Evolutionary conservation across 306 rosid species (phyloP).

Genomic region (Prunus campanulata): DNA sequence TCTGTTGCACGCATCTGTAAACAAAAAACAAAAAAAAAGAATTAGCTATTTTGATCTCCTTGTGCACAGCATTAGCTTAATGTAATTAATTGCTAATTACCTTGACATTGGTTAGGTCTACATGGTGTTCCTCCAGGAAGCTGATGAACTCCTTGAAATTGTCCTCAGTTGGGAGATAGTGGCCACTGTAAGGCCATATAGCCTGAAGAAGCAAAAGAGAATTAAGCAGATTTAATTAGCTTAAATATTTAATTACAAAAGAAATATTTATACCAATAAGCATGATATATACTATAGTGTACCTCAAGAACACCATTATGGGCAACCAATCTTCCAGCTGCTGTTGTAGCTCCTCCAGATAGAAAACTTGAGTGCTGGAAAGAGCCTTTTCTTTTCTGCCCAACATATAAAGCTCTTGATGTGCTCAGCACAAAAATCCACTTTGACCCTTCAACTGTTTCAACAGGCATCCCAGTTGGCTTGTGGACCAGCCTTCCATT

Average conservation of each 20-base stretch:
- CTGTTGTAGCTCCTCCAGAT: constrained; percentile 47
- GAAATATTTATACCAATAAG: too few relatives aligned
- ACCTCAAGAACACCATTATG: constrained; percentile 42
- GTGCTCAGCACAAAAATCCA: constrained; percentile 61
- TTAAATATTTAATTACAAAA: too few relatives aligned
- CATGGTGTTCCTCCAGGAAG: constrained; percentile 38
- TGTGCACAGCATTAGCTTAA: too few relatives aligned
- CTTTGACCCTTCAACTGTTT: constrained; percentile 45
- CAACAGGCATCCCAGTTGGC: constrained; percentile 26
- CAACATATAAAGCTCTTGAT: constrained; percentile 43
- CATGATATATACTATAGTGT: not conserved
- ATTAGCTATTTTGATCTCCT: not conserved
- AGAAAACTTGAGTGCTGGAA: constrained; percentile 53
- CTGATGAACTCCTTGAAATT: constrained; percentile 46
- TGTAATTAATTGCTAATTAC: constrained; percentile 6
- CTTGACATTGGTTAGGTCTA: constrained; percentile 43
- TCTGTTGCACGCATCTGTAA: constrained; percentile 36
- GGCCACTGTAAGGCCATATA: constrained; percentile 62
- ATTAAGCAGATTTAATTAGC: too few relatives aligned
- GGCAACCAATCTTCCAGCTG: constrained; percentile 50
- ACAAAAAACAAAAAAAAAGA: not conserved
- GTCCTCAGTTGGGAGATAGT: constrained; percentile 53
- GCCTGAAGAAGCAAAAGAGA: constrained; percentile 23
- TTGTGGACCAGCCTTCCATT: constrained; percentile 30
- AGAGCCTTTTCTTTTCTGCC: constrained; percentile 50